phyloP scores from a whole-genome alignment of 768 basidiomycete genomes.

The Kwoniella sp. region DNA sequence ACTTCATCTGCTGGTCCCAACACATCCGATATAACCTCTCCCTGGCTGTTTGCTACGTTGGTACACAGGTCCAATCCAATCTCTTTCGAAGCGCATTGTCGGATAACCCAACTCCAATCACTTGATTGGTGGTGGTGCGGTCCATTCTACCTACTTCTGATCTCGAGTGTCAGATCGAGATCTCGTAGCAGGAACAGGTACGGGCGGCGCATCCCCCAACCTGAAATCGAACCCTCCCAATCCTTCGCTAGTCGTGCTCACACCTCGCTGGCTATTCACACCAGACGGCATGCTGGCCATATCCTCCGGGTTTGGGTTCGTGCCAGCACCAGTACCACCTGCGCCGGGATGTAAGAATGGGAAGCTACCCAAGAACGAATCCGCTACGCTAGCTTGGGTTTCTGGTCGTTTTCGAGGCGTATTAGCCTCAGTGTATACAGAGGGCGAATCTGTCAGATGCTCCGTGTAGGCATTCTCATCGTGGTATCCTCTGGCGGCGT shows the following conservation, averaged over 20 bases:
- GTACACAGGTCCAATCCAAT: too few species aligned
- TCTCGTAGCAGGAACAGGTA: slow-evolving; percentile 2
- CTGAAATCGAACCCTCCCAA: slow-evolving; percentile 48
- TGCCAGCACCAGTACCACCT: neutral
- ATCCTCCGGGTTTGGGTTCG: slow-evolving; percentile 40
- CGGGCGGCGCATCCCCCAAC: slow-evolving; percentile 19
- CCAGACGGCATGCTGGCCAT: slow-evolving; percentile 31
- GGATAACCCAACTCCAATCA: too few species aligned
- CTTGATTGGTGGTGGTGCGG: too few species aligned
- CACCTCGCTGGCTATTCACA: slow-evolving; percentile 15
- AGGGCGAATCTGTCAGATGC: neutral
- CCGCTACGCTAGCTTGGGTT: slow-evolving; percentile 39
- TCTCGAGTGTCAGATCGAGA: neutral
- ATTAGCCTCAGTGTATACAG: neutral
- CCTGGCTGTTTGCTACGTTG: too few species aligned
- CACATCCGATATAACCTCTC: too few species aligned
- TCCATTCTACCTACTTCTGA: neutral
- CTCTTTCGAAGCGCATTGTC: too few species aligned
- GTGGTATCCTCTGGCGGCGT: neutral
- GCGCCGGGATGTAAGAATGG: slow-evolving; percentile 27
- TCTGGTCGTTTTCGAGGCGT: slow-evolving; percentile 23
- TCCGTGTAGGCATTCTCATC: neutral
- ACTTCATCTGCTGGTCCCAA: too few species aligned
- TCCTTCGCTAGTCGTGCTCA: slow-evolving; percentile 43
- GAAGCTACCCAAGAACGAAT: slow-evolving; percentile 45